Base-by-base conservation (phyloP, 2,329 filamentous ascomycete genomes). In the Pseudogymnoascus sp. region DNA sequence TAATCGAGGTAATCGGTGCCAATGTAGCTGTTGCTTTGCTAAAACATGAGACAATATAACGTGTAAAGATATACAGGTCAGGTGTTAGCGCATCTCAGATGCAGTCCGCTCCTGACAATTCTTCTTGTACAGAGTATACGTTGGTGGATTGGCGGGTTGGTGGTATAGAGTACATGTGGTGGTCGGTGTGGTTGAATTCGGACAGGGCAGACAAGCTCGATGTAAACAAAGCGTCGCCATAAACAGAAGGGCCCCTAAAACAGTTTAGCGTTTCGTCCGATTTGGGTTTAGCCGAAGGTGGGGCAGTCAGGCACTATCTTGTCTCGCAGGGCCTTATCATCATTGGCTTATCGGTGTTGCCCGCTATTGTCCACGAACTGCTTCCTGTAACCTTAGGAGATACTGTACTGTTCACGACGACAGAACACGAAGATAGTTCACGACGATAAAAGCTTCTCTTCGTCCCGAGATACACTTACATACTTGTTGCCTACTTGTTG, bases 171-270 rank as follows among this genome's bases (percentile, higher is more conserved):
- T 57, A 57, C 51, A 57, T 57, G 10, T 8, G 11, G 8, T 57
- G 51, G 51, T 57, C 51, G 51, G 51, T 57, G 51, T 57, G 51
- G 51, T 57, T 57, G 51, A 57, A 57, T 57, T 57, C 29, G 51
- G 51, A 21, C 51, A 57, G 51, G 51, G 51, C 29, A 57, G 51
- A 11, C 10, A 36, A 57, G 51, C 29, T 57, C 29, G n/a, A 57
- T 57, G 51, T 57, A 57, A 57, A 57, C 51, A 57, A 57, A 57
- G 51, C 51, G 51, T 57, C 29, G 51, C 51, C 51, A 57, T 57
- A 57, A 57, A 57, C 51, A 57, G 51, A 57, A 57, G 51, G 51
- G 51, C 26, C 51, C 51, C 51, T 34, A 57, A 57, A 57, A 34
- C 51, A 57, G 29, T 57, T 57, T 57, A 57, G 51, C 29, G 51